Evolutionary conservation across 176 grass and related monocot genomes (phyloP), one percentile per base, ranked within the genome.

Genomic region (Echinochloa phyllopogon): DNA sequence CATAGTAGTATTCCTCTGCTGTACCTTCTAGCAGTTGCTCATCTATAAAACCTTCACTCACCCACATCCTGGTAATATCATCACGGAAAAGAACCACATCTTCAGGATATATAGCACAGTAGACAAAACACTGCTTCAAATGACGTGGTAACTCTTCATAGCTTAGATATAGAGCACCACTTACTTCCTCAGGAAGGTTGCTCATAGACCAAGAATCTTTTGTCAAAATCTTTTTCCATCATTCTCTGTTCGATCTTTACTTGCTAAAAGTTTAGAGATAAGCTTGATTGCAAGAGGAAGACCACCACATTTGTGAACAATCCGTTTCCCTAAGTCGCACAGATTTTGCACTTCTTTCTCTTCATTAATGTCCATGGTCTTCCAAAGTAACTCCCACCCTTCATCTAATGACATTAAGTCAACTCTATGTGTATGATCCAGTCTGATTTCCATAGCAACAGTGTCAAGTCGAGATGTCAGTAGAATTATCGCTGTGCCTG

Each of bases 241-340:
- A 45, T n/a, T 81, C 25, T 18, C 52, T 2, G 14, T 79, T 43
- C 23, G 59, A 17, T 69, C 56, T 67, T 61, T 91, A 6, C 1
- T 13, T 14, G 60, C 45, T 48, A 91, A 58, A 3, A 84, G 18
- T 29, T 57, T 69, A 12, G 74, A 73, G 17, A 72, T 71, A 0
- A 76, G 45, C 24, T 71, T 89, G 20, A 92, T 80, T 29, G 87
- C 90, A 50, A 89, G 74, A 36, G 90, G 87, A 24, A 92, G 83
- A 23, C 86, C 38, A 53, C 69, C 72, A 65, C 90, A 92, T 91
- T 83, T 84, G 17, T 68, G 52, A 10, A 87, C 74, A 64, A 91
- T 80, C 69, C 75, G 10, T 6, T 43, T 51, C 1, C 80, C 89
- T 21, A 76, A 39, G 8, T 77, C 53, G 13, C 36, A 52, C 8